A percentile compares a stretch with the other conserved stretches of the same genome.
phyloP scores from a whole-genome alignment of 2,329 filamentous ascomycete species.

The Lecanicillium sp. region DNA sequence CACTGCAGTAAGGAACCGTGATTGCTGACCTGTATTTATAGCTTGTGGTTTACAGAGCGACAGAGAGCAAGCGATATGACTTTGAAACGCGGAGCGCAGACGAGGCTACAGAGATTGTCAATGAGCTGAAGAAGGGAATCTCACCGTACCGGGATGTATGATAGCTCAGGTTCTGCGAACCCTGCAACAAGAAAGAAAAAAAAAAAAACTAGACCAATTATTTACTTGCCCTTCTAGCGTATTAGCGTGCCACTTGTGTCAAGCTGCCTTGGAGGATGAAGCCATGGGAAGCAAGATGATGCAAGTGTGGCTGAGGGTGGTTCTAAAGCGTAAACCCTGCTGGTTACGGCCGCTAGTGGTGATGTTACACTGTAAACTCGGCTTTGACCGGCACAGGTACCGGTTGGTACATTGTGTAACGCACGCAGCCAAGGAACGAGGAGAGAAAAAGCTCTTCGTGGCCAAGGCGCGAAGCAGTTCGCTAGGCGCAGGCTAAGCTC shows the following conservation, averaged over 20 bases:
- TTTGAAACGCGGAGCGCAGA: conserved; percentile 68
- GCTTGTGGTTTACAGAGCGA: conserved; percentile 66
- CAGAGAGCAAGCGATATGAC: conserved; percentile 75
- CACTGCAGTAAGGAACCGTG: background rate
- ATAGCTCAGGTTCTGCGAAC: background rate
- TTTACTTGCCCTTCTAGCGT: too few species aligned
- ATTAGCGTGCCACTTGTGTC: too few species aligned
- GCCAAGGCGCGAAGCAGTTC: too few species aligned
- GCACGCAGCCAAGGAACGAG: too few species aligned
- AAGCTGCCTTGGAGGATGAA: too few species aligned
- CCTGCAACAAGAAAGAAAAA: too few species aligned
- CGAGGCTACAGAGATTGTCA: conserved; percentile 72
- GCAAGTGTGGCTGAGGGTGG: background rate
- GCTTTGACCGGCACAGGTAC: conserved; percentile 1
- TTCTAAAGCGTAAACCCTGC: too few species aligned
- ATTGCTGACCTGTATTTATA: conserved; percentile 18
- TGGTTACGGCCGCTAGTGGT: too few species aligned
- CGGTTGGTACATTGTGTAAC: conserved; percentile 7
- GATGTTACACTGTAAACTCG: background rate
- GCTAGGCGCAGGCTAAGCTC: too few species aligned
- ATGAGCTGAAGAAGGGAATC: conserved; percentile 69
- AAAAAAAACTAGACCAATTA: too few species aligned
- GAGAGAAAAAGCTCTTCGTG: too few species aligned
- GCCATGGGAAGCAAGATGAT: too few species aligned
- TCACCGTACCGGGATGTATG: conserved; percentile 53